These are phyloP conservation scores for Juglanconis oblonga DNA, from an alignment of 2,329 filamentous ascomycete species.

Conservation along the genomic window DNA sequence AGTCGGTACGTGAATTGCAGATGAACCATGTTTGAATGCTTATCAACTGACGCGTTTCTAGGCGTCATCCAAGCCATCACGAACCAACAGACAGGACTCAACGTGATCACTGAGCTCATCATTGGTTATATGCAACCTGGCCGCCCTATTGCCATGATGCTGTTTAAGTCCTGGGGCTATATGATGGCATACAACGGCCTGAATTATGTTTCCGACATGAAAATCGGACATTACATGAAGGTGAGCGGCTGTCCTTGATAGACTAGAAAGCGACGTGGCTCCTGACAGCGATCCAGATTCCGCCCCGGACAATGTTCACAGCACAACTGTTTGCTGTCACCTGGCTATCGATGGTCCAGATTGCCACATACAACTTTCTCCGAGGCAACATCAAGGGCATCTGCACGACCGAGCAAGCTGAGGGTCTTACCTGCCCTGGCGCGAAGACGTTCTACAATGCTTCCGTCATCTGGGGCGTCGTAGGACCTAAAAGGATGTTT, in stretches of 20 bases:
- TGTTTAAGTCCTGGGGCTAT: slow-evolving; percentile 47
- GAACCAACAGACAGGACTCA: slow-evolving; percentile 45
- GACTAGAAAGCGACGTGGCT: too few species aligned
- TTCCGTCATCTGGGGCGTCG: slow-evolving; percentile 60
- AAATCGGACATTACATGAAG: slow-evolving; percentile 49
- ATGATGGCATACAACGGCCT: slow-evolving; percentile 45
- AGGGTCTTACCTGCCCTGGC: slow-evolving; percentile 55
- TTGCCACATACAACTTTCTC: slow-evolving; percentile 36
- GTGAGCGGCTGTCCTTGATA: background rate
- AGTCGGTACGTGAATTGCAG: slow-evolving; percentile 19
- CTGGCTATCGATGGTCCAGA: slow-evolving; percentile 37
- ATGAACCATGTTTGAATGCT: background rate
- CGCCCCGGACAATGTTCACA: slow-evolving; percentile 46
- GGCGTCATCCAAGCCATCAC: slow-evolving; percentile 48
- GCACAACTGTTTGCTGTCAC: slow-evolving; percentile 41
- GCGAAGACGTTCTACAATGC: slow-evolving; percentile 59
- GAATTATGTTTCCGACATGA: slow-evolving; percentile 47
- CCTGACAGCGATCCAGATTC: slow-evolving; percentile 35
- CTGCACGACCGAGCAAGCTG: slow-evolving; percentile 45
- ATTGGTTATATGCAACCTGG: slow-evolving; percentile 48
- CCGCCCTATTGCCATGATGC: slow-evolving; percentile 47
- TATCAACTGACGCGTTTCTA: background rate
- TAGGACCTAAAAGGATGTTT: slow-evolving; percentile 55
- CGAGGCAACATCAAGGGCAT: slow-evolving; percentile 49
- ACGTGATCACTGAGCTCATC: slow-evolving; percentile 48